Percentiles rank a stretch among this genome's conserved stretches.
Conservation (phyloP, 129 eudicot species). For the Silybum marianum region DNA sequence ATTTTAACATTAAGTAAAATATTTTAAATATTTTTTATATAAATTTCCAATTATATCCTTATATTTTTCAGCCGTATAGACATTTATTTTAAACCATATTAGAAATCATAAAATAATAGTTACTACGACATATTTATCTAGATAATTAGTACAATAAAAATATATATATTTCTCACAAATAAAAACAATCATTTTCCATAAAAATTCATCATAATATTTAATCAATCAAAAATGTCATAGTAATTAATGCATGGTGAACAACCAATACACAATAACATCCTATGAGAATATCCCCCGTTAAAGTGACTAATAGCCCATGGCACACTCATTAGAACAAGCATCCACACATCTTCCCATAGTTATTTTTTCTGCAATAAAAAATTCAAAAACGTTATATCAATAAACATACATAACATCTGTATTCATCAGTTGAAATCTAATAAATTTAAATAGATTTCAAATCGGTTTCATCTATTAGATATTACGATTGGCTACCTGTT, state of each 20-base stretch:
- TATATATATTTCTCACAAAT: neutral
- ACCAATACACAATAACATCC: neutral
- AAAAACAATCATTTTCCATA: neutral
- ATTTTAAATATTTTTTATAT: no score
- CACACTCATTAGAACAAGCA: slow-evolving; percentile 65
- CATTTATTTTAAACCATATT: no score
- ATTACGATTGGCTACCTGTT: no score
- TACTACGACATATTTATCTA: no score
- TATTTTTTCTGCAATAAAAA: slow-evolving; percentile 47
- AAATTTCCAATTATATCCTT: no score
- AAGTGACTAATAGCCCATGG: slow-evolving; percentile 41
- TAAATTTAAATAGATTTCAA: no score
- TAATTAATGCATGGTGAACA: neutral
- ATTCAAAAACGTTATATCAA: neutral
- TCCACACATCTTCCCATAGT: slow-evolving; percentile 68
- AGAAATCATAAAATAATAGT: no score
- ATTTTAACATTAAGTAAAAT: no score
- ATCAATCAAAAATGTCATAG: neutral
- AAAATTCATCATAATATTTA: neutral
- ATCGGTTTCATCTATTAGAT: no score
- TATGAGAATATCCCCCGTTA: neutral
- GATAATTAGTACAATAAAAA: neutral
- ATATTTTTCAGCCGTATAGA: no score
- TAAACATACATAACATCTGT: neutral
- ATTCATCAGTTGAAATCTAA: no score